Conservation (phyloP, 257 asterid species). For the Solanum lignicaule region DNA sequence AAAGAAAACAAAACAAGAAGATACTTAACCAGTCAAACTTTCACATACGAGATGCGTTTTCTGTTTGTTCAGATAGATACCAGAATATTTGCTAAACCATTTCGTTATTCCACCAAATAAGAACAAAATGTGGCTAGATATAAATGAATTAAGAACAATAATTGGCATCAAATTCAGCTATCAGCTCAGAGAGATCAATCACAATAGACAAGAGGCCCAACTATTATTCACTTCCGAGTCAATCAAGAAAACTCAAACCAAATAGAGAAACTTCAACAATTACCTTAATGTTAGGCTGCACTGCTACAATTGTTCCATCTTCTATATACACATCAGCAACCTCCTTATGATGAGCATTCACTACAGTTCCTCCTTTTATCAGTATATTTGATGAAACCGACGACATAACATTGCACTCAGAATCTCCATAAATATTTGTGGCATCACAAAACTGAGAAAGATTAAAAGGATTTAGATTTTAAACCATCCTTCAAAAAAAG, state of each 20-base stretch:
- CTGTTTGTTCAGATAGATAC: neutral
- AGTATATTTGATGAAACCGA: constrained; percentile 45
- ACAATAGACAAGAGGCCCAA: neutral
- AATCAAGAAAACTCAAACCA: neutral
- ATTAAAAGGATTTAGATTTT: neutral
- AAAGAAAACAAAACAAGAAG: neutral
- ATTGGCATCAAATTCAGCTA: neutral
- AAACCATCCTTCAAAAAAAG: neutral
- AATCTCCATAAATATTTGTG: constrained; percentile 28
- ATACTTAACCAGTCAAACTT: neutral
- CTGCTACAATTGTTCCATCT: constrained; percentile 59
- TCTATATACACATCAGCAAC: constrained; percentile 78
- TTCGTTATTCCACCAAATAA: neutral
- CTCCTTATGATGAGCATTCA: constrained; percentile 86
- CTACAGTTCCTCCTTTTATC: constrained; percentile 90
- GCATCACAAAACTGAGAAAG: constrained; percentile 52
- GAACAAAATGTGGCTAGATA: neutral
- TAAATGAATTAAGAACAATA: neutral
- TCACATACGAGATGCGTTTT: neutral
- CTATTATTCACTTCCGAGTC: neutral
- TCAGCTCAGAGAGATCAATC: neutral
- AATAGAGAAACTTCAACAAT: neutral
- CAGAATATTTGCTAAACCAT: neutral
- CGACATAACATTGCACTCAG: constrained; percentile 31
- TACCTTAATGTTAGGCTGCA: constrained; percentile 64